phyloP scores from a whole-genome alignment of 306 rosid genomes.

The Malus sieversii region DNA sequence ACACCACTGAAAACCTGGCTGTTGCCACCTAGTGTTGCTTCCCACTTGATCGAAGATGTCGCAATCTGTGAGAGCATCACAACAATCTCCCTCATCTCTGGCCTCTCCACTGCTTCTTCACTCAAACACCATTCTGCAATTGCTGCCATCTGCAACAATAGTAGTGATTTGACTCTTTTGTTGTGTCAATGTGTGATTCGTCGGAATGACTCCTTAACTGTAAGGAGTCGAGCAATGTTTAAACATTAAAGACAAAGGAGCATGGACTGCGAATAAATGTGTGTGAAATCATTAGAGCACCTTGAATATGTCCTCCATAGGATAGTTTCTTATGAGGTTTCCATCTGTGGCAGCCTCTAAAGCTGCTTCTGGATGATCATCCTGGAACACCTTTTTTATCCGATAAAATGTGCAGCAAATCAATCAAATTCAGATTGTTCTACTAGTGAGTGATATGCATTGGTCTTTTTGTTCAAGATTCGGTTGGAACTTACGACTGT shows the following conservation, averaged over 20 bases:
- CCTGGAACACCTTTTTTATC: slow-evolving; percentile 53
- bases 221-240: neutral
- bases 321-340: slow-evolving; percentile 52
- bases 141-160: slow-evolving; percentile 48
- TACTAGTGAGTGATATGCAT: neutral
- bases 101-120: slow-evolving; percentile 67
- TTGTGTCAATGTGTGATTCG: neutral
- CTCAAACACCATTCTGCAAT: slow-evolving; percentile 52
- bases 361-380: slow-evolving; percentile 36
- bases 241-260: neutral
- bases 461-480: neutral
- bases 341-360: slow-evolving; percentile 51
- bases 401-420: slow-evolving; percentile 15
- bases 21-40: slow-evolving; percentile 64
- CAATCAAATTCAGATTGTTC: slow-evolving; percentile 7
- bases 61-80: slow-evolving; percentile 39
- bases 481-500: slow-evolving; percentile 42
- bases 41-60: slow-evolving; percentile 58
- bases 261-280: neutral
- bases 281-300: slow-evolving; percentile 14
- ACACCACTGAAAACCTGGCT: slow-evolving; percentile 63
- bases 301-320: slow-evolving; percentile 42
- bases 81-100: slow-evolving; percentile 61
- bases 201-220: neutral
- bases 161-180: neutral